Percentiles rank a stretch among this genome's conserved stretches.
Conservation (phyloP, 176 grass and related monocot species). For the Rhynchospora pubera region DNA sequence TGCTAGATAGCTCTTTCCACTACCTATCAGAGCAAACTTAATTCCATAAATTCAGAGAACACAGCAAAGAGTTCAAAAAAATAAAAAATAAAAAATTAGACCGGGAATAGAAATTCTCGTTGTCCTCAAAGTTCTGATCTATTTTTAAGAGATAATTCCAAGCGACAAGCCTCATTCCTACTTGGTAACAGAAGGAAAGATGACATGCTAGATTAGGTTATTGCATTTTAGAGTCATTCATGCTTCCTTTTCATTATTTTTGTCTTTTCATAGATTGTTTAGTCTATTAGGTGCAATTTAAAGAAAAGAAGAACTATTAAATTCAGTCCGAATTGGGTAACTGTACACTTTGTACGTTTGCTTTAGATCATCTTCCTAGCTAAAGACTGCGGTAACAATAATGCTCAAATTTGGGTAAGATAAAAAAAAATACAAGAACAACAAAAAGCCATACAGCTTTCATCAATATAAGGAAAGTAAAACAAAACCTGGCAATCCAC, state of each 20-base stretch:
- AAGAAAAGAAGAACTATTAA: not conserved
- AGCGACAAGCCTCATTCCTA: not conserved
- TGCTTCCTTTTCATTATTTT: not conserved
- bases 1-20: conserved; percentile 95
- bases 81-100: too few species aligned
- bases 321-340: not conserved
- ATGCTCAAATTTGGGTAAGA: conserved; percentile 5
- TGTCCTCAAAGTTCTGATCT: not conserved
- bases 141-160: not conserved
- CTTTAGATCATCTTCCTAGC: not conserved
- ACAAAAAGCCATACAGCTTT: conserved; percentile 8
- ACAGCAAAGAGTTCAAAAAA: not conserved
- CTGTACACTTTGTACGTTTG: not conserved
- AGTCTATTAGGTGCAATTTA: not conserved
- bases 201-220: not conserved
- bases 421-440: not conserved
- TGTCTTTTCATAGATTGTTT: not conserved
- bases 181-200: not conserved
- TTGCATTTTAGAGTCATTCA: not conserved
- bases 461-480: not conserved
- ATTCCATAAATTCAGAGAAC: not conserved
- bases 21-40: conserved; percentile 47
- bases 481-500: conserved; percentile 79
- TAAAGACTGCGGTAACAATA: not conserved
- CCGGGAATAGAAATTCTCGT: not conserved